Conservation (phyloP, 176 grass and related monocot genomes). For the Thalia dealbata region DNA sequence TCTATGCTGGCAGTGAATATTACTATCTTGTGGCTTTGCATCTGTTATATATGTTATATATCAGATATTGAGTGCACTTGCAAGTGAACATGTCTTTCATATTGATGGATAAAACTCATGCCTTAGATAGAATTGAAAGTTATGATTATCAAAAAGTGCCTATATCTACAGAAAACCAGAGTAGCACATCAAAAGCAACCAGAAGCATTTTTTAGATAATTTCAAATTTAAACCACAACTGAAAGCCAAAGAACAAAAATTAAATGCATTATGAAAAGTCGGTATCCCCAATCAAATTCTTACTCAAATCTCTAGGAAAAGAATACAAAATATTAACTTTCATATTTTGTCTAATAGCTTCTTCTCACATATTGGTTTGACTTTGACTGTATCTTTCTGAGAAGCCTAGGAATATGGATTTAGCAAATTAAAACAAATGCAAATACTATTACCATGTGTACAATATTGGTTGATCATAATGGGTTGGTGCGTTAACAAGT, state of each 20-base stretch:
- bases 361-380: background rate
- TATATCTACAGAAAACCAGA: background rate
- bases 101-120: no score
- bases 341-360: slow-evolving; percentile 1
- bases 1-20: background rate
- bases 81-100: no score
- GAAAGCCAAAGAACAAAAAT: background rate
- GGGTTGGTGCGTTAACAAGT: background rate
- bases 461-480: background rate
- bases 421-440: background rate
- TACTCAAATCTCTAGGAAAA: no score
- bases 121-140: no score
- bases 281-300: no score
- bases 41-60: slow-evolving; percentile 30
- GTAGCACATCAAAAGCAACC: background rate
- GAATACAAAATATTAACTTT: background rate
- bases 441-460: background rate
- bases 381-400: background rate
- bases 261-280: no score
- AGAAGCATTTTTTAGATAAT: no score
- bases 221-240: background rate
- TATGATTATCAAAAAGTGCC: background rate
- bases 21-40: slow-evolving; percentile 13
- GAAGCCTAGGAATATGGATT: background rate
- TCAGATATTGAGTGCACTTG: no score